A percentile compares a stretch with the other conserved stretches of the same genome.
Evolutionary conservation across 805 yeast genomes (phyloP).

Genomic region (Ogataea nitratoaversa): DNA sequence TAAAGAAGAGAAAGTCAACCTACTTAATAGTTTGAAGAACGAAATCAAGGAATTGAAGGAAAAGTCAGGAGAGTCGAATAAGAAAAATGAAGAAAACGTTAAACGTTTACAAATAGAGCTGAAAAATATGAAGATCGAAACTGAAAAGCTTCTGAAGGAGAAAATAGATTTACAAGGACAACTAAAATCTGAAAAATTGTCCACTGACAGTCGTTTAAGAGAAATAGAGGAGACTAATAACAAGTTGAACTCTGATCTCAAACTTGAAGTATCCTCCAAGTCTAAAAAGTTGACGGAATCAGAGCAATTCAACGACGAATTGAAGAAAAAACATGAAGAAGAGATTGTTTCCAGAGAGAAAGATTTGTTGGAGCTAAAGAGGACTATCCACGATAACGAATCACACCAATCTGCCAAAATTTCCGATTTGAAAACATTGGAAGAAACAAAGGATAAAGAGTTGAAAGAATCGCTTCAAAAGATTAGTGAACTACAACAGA

Average conservation of each 20-base stretch:
- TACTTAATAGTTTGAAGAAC: slow-evolving; percentile 3
- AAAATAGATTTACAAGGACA: not conserved
- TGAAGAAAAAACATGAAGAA: not conserved
- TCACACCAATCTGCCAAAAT: too few relatives aligned
- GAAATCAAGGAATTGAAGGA: slow-evolving; percentile 5
- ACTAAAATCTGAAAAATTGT: not conserved
- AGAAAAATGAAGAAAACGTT: too few relatives aligned
- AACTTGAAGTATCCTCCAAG: not conserved
- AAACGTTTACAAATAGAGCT: too few relatives aligned
- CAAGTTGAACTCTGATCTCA: not conserved
- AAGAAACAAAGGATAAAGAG: not conserved
- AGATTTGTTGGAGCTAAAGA: too few relatives aligned
- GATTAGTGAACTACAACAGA: slow-evolving; percentile 1
- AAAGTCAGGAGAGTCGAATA: not conserved
- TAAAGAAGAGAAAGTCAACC: slow-evolving; percentile 6
- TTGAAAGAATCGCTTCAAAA: slow-evolving; percentile 5
- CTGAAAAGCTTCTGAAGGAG: not conserved
- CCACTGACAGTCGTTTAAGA: not conserved
- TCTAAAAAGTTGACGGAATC: not conserved
- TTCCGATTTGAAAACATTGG: not conserved
- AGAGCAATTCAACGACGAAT: not conserved
- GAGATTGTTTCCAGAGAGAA: not conserved
- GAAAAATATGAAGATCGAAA: not conserved
- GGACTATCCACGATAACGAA: too few relatives aligned
- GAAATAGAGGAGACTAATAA: not conserved